A percentile compares a stretch with the other conserved stretches of the same genome.
Conservation (phyloP, 495 filamentous ascomycete genomes). For the Neurospora tetrasperma region DNA sequence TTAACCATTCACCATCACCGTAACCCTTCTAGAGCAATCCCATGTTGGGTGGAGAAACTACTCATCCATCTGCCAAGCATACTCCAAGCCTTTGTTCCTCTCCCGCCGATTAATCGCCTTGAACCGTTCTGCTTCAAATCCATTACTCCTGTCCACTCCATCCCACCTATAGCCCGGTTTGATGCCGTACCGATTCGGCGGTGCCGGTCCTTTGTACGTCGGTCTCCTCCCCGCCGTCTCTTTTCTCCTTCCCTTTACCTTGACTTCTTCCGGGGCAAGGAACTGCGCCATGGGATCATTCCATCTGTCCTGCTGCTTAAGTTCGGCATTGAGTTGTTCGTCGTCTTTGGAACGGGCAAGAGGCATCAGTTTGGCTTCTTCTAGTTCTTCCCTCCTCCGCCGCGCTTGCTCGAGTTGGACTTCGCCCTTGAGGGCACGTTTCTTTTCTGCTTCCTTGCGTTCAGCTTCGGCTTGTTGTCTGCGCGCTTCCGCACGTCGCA, state of each 20-base stretch:
- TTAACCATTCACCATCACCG: background rate
- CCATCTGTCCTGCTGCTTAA: constrained; percentile 69
- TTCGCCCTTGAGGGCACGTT: constrained; percentile 66
- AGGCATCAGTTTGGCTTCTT: constrained; percentile 70
- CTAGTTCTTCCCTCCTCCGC: constrained; percentile 30
- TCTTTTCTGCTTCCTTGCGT: constrained; percentile 47
- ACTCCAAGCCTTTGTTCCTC: constrained; percentile 69
- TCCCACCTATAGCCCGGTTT: constrained; percentile 90
- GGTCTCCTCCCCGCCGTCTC: constrained; percentile 43
- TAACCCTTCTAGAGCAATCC: background rate
- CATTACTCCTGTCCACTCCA: constrained; percentile 89
- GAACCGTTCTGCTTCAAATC: constrained; percentile 93
- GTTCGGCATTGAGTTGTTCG: constrained; percentile 68
- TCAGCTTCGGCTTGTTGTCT: constrained; percentile 62
- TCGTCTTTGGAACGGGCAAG: constrained; percentile 76
- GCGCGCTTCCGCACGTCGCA: constrained; percentile 79
- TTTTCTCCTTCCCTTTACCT: constrained; percentile 5
- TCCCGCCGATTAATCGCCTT: constrained; percentile 66
- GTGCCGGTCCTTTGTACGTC: constrained; percentile 65
- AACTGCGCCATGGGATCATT: constrained; percentile 88
- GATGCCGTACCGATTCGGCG: constrained; percentile 93
- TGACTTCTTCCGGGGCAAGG: constrained; percentile 37
- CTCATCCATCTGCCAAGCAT: constrained; percentile 93
- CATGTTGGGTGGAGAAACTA: constrained; percentile 38
- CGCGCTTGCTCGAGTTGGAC: constrained; percentile 48